A percentile compares a stretch with the other conserved stretches of the same genome.
These are phyloP conservation scores for Dothistroma pini DNA, from an alignment of 2,329 filamentous ascomycete species.

Conservation along the genomic window DNA sequence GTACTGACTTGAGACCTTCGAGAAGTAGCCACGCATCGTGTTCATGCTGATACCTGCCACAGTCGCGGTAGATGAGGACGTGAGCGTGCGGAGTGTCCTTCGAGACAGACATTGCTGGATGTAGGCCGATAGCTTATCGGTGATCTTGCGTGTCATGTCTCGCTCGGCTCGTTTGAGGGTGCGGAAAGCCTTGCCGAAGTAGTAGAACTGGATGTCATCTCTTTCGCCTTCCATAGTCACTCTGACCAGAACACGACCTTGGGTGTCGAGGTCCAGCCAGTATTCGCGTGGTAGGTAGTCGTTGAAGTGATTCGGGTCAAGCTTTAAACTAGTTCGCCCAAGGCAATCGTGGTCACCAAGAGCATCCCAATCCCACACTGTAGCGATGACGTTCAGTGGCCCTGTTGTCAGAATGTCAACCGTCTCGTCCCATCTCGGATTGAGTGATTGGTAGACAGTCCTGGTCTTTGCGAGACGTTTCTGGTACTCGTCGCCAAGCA, in stretches of 20 bases:
- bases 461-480: constrained; percentile 93
- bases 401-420: constrained; percentile 93
- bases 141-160: constrained; percentile 97
- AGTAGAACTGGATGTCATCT: constrained; percentile 97
- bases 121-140: constrained; percentile 94
- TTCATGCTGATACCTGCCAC: constrained; percentile 60
- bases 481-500: constrained; percentile 95
- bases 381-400: constrained; percentile 89
- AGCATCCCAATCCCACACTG: constrained; percentile 97
- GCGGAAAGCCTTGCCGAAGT: constrained; percentile 95
- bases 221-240: constrained; percentile 99
- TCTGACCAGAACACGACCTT: constrained; percentile 80
- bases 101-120: constrained; percentile 86
- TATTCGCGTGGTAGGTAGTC: constrained; percentile 95
- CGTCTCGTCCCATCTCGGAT: constrained; percentile 95
- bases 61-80: constrained; percentile 46
- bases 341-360: constrained; percentile 98
- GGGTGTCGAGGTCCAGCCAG: constrained; percentile 95
- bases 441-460: constrained; percentile 84
- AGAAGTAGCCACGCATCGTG: constrained; percentile 64
- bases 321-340: constrained; percentile 90
- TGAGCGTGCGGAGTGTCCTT: constrained; percentile 70
- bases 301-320: constrained; percentile 96
- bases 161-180: constrained; percentile 92
- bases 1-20: constrained; percentile 32